phyloP scores from a whole-genome alignment of 2,329 filamentous ascomycete genomes.

The Ophiostoma novo-ulmi region DNA sequence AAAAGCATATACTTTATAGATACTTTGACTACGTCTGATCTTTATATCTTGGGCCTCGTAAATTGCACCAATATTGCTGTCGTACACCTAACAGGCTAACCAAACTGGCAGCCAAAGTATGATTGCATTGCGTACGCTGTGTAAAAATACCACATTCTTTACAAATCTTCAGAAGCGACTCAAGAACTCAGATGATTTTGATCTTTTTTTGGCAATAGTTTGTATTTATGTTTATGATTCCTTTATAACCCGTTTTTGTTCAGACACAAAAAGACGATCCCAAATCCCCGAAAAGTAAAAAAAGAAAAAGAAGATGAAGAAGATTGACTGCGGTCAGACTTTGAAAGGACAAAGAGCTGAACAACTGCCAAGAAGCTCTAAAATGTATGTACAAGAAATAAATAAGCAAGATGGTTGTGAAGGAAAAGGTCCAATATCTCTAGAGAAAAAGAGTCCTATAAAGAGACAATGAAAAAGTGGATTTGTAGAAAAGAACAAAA shows the following conservation, averaged over 20 bases:
- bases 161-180: too few species aligned
- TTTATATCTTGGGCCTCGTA: not conserved
- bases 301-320: not conserved
- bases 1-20: not conserved
- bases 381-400: slow-evolving; percentile 13
- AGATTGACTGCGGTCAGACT: not conserved
- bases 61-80: not conserved
- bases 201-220: not conserved
- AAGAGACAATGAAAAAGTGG: not conserved
- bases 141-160: not conserved
- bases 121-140: not conserved
- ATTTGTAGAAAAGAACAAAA: slow-evolving; percentile 11
- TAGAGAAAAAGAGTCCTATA: not conserved
- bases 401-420: slow-evolving; percentile 14
- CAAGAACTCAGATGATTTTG: too few species aligned
- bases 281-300: slow-evolving; percentile 6
- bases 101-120: not conserved
- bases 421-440: slow-evolving; percentile 13
- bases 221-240: not conserved
- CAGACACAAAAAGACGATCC: slow-evolving; percentile 8
- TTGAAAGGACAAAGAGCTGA: not conserved
- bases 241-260: slow-evolving; percentile 7
- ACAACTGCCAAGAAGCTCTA: slow-evolving; percentile 4
- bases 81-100: not conserved
- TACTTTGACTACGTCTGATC: not conserved